Evolutionary conservation across 345 rosid species (phyloP), one percentile per base, ranked within the genome.

Genomic region (Syzygium aromaticum): DNA sequence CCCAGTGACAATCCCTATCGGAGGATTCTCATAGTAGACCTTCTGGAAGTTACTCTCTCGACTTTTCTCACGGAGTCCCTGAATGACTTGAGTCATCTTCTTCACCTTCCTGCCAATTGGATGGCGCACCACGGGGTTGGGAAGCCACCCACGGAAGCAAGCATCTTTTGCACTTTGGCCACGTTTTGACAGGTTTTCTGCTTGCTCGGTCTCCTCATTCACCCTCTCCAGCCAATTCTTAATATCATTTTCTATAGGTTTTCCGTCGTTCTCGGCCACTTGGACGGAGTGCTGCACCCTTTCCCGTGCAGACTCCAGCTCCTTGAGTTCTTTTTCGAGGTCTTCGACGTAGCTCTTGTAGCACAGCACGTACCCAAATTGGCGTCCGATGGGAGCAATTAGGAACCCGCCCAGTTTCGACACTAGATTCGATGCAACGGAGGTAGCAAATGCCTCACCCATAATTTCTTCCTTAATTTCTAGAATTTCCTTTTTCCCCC

Each of bases 101-200:
- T 59, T 59, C 16, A 11, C 64, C 67, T 59, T 59, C 8, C 3
- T 59, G 8, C 67, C 67, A 59, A 59, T 27, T 12, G 67, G 67
- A 59, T 27, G 67, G 30, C 30, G 30, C 8, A 27, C 30, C 67
- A 59, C 3, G 2, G 67, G 67, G 30, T 27, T 59, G 8, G 67
- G 67, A 3, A 27, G 16, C 30, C 30, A 59, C 67, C 30, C 67
- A 11, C 1, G 30, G 16, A 59, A 59, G 67, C 67, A 59, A 59
- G 3, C 67, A 59, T 5, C 2, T 5, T 61, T 61, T 61, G 33
- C 33, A 27, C 3, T 27, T 61, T 0, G 3, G 4, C 17, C 8
- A 5, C 1, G 0, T 12, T 0, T 13, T n/a, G 27, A 61, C 0
- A 61, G 8, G 1, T 5, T 2, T 1, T 0, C 0, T 13, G 17